Base-by-base conservation (phyloP, 495 filamentous ascomycete species). In the Aspergillus baeticus region DNA sequence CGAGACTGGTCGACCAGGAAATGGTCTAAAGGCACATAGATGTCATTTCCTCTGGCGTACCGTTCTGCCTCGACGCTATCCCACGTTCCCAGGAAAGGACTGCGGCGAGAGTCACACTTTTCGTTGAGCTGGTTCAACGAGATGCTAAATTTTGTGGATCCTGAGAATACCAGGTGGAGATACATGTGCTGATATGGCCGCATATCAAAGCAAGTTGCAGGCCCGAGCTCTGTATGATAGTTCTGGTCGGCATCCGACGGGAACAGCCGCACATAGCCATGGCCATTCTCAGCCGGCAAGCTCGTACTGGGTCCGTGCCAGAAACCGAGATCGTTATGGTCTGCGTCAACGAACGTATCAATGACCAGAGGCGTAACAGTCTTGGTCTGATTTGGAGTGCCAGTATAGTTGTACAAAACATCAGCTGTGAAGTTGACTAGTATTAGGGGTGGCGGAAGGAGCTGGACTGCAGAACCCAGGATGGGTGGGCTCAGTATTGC, bases 11-110 rank as follows among this genome's bases (percentile, higher is more conserved):
- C 74, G 57, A 91, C 77, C 56, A 77, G 71, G 73, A 92, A 92
- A 67, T 92, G 89, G 26, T 73, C 74, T n/a, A 92, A 65, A 0
- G 89, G 89, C 44, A 91, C 82, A 66, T 88, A 91, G 61, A 91
- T 84, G 60, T 90, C 84, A 0, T 68, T 71, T 15, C 59, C 69
- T 5, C 41, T 36, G 10, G 31, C 43, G 64, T 92, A 92, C 37
- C 87, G 77, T 2, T 80, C 73, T 1, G 87, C 87, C 59, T 90
- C 85, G 17, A 90, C 75, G 2, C 81, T 86, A 64, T 92, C 88
- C 77, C 86, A 87, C 5, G 87, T 88, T 63, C 84, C 87, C 0
- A 88, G 87, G 61, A 80, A 90, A 0, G 88, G 88, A n/a, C 74
- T 74, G 15, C 82, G 75, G 18, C 56, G 59, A 13, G 79, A 74